phyloP scores from a whole-genome alignment of 805 yeast genomes.

The Ogataea pini region DNA sequence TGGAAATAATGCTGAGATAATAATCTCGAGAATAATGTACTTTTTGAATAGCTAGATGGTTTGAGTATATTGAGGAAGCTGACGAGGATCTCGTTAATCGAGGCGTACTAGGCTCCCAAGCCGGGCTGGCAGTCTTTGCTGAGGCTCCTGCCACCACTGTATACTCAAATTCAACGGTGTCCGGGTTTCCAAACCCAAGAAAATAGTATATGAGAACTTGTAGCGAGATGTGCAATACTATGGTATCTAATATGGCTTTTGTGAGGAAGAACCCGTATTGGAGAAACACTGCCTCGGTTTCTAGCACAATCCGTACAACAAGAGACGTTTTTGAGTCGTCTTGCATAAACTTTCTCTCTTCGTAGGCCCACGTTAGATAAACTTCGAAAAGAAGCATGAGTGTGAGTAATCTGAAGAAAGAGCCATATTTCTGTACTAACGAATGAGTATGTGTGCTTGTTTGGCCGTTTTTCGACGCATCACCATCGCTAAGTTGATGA shows the following conservation, averaged over 20 bases:
- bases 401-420: conserved; percentile 50
- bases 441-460: conserved; percentile 1
- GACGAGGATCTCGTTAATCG: conserved; percentile 2
- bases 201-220: conserved; percentile 36
- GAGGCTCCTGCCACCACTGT: neutral
- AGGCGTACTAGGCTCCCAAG: neutral
- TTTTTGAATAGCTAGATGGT: conserved; percentile 16
- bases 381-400: conserved; percentile 80
- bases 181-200: conserved; percentile 35
- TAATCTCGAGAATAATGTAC: conserved; percentile 38
- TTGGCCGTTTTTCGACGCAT: conserved; percentile 1
- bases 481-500: conserved; percentile 15
- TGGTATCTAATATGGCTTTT: conserved; percentile 45
- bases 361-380: conserved; percentile 88
- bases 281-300: conserved; percentile 38
- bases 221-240: conserved; percentile 27
- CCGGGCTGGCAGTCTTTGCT: too few relatives aligned
- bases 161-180: conserved; percentile 23
- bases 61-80: conserved; percentile 15
- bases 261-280: conserved; percentile 61
- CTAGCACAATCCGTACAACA: conserved; percentile 32
- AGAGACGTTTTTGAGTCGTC: conserved; percentile 26
- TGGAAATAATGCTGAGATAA: conserved; percentile 48
- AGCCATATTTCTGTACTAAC: conserved; percentile 13
- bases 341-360: conserved; percentile 56